Evolutionary conservation across 2,329 filamentous ascomycete species (phyloP).

Genomic region (Thelonectria discophora): DNA sequence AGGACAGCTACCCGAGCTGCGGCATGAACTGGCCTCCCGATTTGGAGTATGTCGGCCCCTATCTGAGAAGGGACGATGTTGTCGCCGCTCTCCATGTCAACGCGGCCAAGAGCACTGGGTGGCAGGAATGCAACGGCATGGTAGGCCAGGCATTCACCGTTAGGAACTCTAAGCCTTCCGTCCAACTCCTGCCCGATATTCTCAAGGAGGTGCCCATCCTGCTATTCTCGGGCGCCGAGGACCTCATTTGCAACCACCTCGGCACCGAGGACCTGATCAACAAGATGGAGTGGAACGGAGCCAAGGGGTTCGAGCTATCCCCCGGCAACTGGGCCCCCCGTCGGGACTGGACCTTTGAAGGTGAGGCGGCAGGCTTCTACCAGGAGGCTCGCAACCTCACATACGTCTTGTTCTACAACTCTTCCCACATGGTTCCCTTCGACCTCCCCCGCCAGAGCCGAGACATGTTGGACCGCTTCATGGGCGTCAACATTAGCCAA

Average conservation of each 20-base stretch:
- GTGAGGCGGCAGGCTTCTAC: conserved; percentile 86
- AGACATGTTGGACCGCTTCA: conserved; percentile 98
- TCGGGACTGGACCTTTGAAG: conserved; percentile 93
- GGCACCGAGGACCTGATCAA: conserved; percentile 92
- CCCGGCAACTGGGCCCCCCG: conserved; percentile 92
- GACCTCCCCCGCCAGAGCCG: conserved; percentile 86
- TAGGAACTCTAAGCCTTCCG: conserved; percentile 74
- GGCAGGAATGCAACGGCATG: conserved; percentile 87
- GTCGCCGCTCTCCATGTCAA: conserved; percentile 83
- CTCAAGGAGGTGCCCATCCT: conserved; percentile 80
- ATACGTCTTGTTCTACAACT: conserved; percentile 94
- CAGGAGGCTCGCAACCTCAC: conserved; percentile 95
- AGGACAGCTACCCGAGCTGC: conserved; percentile 81
- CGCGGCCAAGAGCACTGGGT: conserved; percentile 82
- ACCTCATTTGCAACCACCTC: conserved; percentile 96
- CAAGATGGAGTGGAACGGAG: conserved; percentile 91
- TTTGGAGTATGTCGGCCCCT: conserved; percentile 78
- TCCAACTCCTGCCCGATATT: conserved; percentile 79
- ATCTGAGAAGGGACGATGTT: conserved; percentile 85
- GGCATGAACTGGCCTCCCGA: conserved; percentile 99
- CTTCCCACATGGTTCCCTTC: conserved; percentile 98
- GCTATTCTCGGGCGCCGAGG: conserved; percentile 92
- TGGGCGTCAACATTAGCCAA: conserved; percentile 88
- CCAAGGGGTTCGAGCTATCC: conserved; percentile 87
- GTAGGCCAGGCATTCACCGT: conserved; percentile 78